Evolutionary conservation across 371 early-diverging fungal species (phyloP), one percentile per base, ranked within the genome.

Genomic region (Actinomucor elegans): DNA sequence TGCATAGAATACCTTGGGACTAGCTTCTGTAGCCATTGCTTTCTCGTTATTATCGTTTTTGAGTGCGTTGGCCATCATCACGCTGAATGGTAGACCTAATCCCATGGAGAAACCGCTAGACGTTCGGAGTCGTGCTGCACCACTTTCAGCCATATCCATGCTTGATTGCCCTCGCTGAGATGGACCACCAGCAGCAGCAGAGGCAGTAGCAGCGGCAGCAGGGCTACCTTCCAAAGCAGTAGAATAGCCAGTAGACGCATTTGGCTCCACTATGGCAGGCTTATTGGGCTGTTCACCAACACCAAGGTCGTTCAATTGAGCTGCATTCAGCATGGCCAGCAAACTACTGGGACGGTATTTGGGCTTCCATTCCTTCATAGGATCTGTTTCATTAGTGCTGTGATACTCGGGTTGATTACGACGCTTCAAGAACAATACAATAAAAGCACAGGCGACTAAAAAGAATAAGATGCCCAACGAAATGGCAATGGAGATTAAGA

Each of bases 401-500:
- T 58, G 48, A 20, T 40, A 48, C 2, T 18, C 49, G 28, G 18
- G 56, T 26, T 11, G 53, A 45, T 24, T 61, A 17, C 61, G 55
- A 11, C 69, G 61, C 24, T 55, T 63, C 34, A 66, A 35, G 32
- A 62, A 66, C 33, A 78, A 28, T 0, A 60, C 64, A 2, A 69
- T 8, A 21, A 90, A 67, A 0, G 66, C 71, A 14, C 61, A 36
- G 0, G 53, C 64, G 1, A 90, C 83, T 33, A 88, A 73, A 4
- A 85, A 52, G 57, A 87, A 80, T 11, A 88, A 75, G 8, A 91
- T 61, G 5, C 76, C 85, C 15, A 90, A 71, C 3, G 92, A 86
- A 27, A 88, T 83, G 15, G 84, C 90, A 26, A 87, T 71, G 12
- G 92, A 84, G 34, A 90, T 84, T 14, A 90, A 64, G 32, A 91